Base-by-base conservation (phyloP, 371 early-diverging fungal genomes). In the Mortierella sp. region DNA sequence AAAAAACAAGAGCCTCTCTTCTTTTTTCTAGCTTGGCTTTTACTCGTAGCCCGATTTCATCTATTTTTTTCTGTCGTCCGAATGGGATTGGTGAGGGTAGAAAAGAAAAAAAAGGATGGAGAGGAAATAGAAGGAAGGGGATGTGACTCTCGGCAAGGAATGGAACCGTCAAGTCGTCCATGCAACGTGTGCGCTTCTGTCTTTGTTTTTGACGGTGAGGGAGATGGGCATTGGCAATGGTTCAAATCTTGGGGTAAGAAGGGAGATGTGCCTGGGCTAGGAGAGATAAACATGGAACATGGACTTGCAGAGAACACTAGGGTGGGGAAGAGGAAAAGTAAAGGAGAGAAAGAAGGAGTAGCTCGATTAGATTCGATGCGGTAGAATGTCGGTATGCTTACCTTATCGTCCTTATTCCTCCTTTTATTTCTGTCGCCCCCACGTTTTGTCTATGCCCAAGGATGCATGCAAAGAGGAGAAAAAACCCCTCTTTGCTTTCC, bases 1-100 rank as follows among this genome's bases (percentile, higher is more conserved):
- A 21, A 64, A 37, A 64, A 21, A 61, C 61, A 31, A 64, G 67
- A 64, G 67, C 67, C 24, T 64, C n/a, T 64, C 24, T 64, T 37
- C 9, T 10, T 37, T 37, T 24, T 24, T 21, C 4, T 61, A 0
- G 13, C 34, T 64, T 37, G 16, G 1, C 48, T 55, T 55, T 54
- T 54, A 24, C 26, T 14, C 14, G 11, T 55, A 19, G 19, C 64
- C 37, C 64, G 37, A 61, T 61, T 5, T 37, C 34, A 6, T 13
- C 21, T 19, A 9, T 28, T 3, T 37, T 54, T 24, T 19, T 34
- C 13, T 19, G 28, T 57, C 28, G 24, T 10, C 24, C 67, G 40
- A 24, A 10, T 34, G 67, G 24, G 10, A 24, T 64, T 21, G 37
- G 3, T 16, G 34, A 61, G n/a, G n/a, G 14, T 19, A 16, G 31